phyloP scores from a whole-genome alignment of 2,329 filamentous ascomycete species.

The Penicillium hordei region DNA sequence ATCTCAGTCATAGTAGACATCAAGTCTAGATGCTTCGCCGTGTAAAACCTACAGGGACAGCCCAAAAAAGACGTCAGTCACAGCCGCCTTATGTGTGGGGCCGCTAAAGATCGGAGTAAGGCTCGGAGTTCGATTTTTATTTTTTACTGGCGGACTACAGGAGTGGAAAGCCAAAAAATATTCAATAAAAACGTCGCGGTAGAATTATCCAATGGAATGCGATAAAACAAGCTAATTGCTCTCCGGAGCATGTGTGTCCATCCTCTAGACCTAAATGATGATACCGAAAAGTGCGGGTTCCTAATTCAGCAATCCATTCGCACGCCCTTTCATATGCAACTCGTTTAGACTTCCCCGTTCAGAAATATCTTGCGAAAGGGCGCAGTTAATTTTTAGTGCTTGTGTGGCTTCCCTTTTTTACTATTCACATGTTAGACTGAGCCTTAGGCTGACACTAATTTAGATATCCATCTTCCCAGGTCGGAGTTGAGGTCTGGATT shows the following conservation, averaged over 20 bases:
- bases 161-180: not conserved
- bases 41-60: not conserved
- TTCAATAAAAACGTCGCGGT: not conserved
- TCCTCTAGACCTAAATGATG: constrained; percentile 1
- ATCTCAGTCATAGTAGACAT: not conserved
- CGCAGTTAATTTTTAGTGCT: not conserved
- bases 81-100: not conserved
- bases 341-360: not conserved
- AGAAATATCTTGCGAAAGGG: constrained; percentile 1
- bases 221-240: constrained; percentile 2
- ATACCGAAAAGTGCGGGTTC: not conserved
- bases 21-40: not conserved
- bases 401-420: not conserved
- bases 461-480: no score
- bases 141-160: not conserved
- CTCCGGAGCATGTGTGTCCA: not conserved
- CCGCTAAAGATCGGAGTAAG: constrained; percentile 3
- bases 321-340: not conserved
- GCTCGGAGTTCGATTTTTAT: constrained; percentile 3
- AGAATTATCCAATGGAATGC: not conserved
- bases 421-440: not conserved
- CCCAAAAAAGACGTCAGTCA: not conserved
- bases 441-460: not conserved
- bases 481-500: not conserved
- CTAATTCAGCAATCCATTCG: not conserved